Percentiles rank a stretch among this genome's conserved stretches.
Conservation (phyloP, 106 monocot species). For the Amphibolis antarctica region DNA sequence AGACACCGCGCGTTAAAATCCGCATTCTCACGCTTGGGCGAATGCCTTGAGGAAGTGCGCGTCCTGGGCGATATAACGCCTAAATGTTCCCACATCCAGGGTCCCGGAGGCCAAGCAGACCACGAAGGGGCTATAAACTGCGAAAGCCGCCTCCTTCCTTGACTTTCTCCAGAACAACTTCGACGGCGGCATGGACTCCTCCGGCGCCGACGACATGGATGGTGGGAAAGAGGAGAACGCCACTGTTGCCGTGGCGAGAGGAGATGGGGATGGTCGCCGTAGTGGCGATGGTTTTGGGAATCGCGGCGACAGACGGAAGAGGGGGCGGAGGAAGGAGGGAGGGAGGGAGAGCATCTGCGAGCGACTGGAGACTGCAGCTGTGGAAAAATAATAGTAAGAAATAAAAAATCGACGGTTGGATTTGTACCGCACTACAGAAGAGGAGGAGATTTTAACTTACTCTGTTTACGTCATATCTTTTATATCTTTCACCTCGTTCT, state of each 20-base stretch:
- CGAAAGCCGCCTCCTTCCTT: conserved; percentile 40
- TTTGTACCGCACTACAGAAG: too few species aligned
- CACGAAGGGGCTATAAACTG: conserved; percentile 62
- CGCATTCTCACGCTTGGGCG: conserved; percentile 54
- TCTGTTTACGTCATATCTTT: too few species aligned
- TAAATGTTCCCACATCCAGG: conserved; percentile 46
- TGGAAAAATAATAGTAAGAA: too few species aligned
- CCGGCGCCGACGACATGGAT: background rate
- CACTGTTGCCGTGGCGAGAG: background rate
- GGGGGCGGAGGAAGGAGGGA: conserved; percentile 1
- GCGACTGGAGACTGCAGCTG: too few species aligned
- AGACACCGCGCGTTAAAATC: background rate
- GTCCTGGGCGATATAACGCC: conserved; percentile 67
- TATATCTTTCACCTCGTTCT: too few species aligned
- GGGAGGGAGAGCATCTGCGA: background rate
- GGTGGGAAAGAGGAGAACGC: background rate
- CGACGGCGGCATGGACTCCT: background rate
- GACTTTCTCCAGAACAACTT: conserved; percentile 36
- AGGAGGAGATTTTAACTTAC: too few species aligned
- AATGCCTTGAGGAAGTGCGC: conserved; percentile 67
- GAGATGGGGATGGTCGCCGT: background rate
- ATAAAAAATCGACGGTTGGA: too few species aligned
- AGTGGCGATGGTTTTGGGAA: background rate
- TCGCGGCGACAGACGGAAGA: background rate
- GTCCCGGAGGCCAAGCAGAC: conserved; percentile 64